Base-by-base conservation (phyloP, 495 filamentous ascomycete genomes). In the Penicillium diatomitis region DNA sequence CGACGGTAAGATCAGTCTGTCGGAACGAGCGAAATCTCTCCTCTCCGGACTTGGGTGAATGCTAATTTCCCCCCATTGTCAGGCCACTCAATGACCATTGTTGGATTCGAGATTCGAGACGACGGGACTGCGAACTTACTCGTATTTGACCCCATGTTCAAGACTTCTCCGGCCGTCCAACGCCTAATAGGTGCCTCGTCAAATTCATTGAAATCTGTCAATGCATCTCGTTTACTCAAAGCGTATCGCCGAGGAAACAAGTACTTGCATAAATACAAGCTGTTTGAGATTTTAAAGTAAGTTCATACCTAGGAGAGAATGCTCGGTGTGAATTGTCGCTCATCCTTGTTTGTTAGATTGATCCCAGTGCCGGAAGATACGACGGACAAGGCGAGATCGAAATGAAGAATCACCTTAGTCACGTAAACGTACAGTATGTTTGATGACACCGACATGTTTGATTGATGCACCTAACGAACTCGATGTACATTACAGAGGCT, bases 31-130 rank as follows among this genome's bases (percentile, higher is more conserved):
- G 29, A 32, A n/a, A 3, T 2, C 5, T 2, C 27, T 11, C 12
- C 4, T 35, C 34, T 36, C 34, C 34, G 10, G 34, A 10, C 34
- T 10, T 10, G 10, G 35, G 8, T 37, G 28, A 10, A n/a, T 40
- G 38, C 31, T 29, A 5, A 11, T 38, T 7, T 34, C 44, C 6
- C 8, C 8, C 28, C 36, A 27, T 27, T 2, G 12, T 6, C 50
- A 81, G 90, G 90, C 5, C 92, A 98, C 58, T 96, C 90, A 4
- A 75, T 96, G 69, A 96, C 90, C 2, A 90, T 97, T 38, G 73
- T 98, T 46, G 92, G 92, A 1, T 75, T 95, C 35, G 90, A 96
- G 59, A 73, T 75, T 29, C 76, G 74, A 6, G 71, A 63, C 32
- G 76, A 84, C 50, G 89, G 88, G 32, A 65, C 67, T 32, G 74